A percentile compares a stretch with the other conserved stretches of the same genome.
Evolutionary conservation across 257 asterid genomes (phyloP).

Genomic region (Salvia miltiorrhiza): DNA sequence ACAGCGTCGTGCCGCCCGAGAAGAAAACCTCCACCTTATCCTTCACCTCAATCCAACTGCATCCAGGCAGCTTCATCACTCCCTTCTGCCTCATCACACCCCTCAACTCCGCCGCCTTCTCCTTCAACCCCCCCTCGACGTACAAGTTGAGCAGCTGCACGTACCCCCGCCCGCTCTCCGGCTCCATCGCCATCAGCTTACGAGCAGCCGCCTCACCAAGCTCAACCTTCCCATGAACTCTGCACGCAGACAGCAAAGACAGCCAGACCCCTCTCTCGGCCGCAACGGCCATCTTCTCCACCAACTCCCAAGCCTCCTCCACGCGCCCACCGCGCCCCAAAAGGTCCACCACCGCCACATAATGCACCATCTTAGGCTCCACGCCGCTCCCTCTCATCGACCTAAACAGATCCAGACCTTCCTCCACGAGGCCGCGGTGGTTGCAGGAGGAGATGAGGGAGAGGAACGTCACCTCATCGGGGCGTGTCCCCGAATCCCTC

Average conservation of each 20-base stretch:
- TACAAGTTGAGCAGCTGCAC: slow-evolving; percentile 65
- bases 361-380: slow-evolving; percentile 67
- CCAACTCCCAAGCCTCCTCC: slow-evolving; percentile 50
- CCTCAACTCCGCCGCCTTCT: slow-evolving; percentile 76
- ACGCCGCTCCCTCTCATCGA: slow-evolving; percentile 51
- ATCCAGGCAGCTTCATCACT: slow-evolving; percentile 66
- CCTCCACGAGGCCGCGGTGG: slow-evolving; percentile 61
- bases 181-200: slow-evolving; percentile 53
- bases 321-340: slow-evolving; percentile 68
- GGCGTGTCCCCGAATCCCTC: slow-evolving; percentile 44
- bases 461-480: slow-evolving; percentile 77
- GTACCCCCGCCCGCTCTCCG: slow-evolving; percentile 55
- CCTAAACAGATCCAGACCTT: slow-evolving; percentile 48
- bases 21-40: slow-evolving; percentile 57
- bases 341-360: slow-evolving; percentile 64
- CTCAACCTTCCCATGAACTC: slow-evolving; percentile 55
- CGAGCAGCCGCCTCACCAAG: slow-evolving; percentile 80
- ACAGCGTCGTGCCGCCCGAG: slow-evolving; percentile 69
- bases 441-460: slow-evolving; percentile 82
- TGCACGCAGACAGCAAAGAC: slow-evolving; percentile 68
- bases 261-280: slow-evolving; percentile 64
- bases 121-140: slow-evolving; percentile 56
- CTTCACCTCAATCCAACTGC: slow-evolving; percentile 84
- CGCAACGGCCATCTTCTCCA: slow-evolving; percentile 45
- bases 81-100: slow-evolving; percentile 62